phyloP scores from a whole-genome alignment of 1,284 basidiomycete genomes.

The Microbotryum saponariae region DNA sequence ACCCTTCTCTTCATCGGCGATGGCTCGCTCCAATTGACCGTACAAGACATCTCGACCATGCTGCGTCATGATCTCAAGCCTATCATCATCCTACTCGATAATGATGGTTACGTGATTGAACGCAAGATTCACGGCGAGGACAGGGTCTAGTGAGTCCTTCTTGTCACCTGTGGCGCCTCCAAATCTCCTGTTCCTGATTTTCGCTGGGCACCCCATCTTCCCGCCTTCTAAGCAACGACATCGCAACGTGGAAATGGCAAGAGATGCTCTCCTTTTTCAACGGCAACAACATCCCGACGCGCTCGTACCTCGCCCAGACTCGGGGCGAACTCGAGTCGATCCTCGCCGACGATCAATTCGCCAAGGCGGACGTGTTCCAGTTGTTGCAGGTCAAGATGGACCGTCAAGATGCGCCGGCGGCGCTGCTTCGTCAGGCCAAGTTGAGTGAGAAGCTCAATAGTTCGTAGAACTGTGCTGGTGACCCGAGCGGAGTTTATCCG shows the following conservation, averaged over 20 bases:
- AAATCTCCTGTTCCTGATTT: slow-evolving; percentile 23
- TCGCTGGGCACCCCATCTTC: slow-evolving; percentile 26
- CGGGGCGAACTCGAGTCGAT: slow-evolving; percentile 59
- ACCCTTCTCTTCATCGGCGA: slow-evolving; percentile 82
- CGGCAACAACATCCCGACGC: slow-evolving; percentile 47
- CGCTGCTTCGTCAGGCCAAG: slow-evolving; percentile 52
- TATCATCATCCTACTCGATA: slow-evolving; percentile 79
- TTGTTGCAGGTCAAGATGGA: slow-evolving; percentile 72
- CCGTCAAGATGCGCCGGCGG: slow-evolving; percentile 60
- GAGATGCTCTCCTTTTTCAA: slow-evolving; percentile 32
- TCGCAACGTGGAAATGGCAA: slow-evolving; percentile 41
- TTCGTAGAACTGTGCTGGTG: too few relatives aligned
- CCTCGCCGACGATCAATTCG: slow-evolving; percentile 55
- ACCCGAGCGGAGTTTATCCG: too few relatives aligned
- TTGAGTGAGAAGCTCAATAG: slow-evolving; percentile 34
- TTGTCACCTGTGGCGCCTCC: slow-evolving; percentile 25
- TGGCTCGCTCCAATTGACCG: slow-evolving; percentile 49
- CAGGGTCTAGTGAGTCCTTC: slow-evolving; percentile 39
- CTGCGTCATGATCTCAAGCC: slow-evolving; percentile 59
- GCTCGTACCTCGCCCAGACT: slow-evolving; percentile 55
- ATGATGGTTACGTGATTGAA: slow-evolving; percentile 78
- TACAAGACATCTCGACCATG: slow-evolving; percentile 61
- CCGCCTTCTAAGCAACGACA: slow-evolving; percentile 43
- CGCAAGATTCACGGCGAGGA: slow-evolving; percentile 62
- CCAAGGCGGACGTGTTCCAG: slow-evolving; percentile 56